Base-by-base conservation (phyloP, 2,329 filamentous ascomycete species). In the Diplodia intermedia region DNA sequence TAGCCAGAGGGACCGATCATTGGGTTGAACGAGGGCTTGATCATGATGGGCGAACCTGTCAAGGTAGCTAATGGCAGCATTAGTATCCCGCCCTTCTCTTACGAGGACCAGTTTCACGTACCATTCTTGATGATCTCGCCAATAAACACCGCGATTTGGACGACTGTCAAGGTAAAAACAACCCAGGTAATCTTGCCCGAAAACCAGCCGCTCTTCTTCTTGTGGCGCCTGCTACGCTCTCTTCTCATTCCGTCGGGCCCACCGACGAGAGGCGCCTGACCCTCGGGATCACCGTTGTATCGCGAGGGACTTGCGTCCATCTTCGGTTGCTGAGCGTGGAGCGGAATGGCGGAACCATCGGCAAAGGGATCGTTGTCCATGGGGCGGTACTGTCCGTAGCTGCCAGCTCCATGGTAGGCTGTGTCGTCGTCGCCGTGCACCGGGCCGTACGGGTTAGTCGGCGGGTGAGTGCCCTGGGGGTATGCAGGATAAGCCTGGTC, bases 1-100 rank as follows among this genome's bases (percentile, higher is more conserved):
- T 93, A 92, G 1, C 90, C 87, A 5, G 94, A 97, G 0, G 95
- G 95, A 0, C 95, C 95, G 75, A 99, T 97, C 93, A 99, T 97
- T 69, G 92, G 91, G 81, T 98, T 99, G 82, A 99, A 97, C 18
- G 85, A 86, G 1, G 95, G 95, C 67, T 94, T 87, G 65, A 89
- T 94, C 80, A 89, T 86, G 75, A 93, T 92, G 23, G 90, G 87
- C 0, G 90, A 90, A 66, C 91, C 91, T 0, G 94, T 97, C 36
- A 94, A 82, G 72, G 90, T 85, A 65, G 85, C 91, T 93, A 9
- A 71, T 43, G n/a, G 26, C 2, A 14, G 9, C 20, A 40, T 52
- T 15, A 57, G 71, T 66, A n/a, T 29, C 33, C 69, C 23, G 15
- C 7, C 23, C 67, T 6, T 50, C 26, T 23, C 15, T 20, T 26